These are phyloP conservation scores for Daedaleopsis sinensis DNA, from an alignment of 768 basidiomycete genomes.

Conservation along the genomic window DNA sequence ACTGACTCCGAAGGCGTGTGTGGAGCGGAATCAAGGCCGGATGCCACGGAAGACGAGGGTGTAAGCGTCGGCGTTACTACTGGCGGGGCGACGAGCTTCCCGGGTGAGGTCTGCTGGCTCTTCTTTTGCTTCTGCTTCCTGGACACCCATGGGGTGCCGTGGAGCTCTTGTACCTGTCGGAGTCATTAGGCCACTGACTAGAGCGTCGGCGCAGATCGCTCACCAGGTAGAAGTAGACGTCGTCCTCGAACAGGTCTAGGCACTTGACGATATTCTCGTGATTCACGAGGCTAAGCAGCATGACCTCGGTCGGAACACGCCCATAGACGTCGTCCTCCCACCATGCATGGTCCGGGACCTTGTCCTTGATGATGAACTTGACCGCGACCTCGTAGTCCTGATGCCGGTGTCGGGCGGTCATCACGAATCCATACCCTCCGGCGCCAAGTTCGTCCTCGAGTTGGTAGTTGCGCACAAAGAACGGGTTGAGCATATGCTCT, in stretches of 20 bases:
- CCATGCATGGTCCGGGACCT: conserved; percentile 62
- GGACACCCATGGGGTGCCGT: conserved; percentile 84
- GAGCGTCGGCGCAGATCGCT: conserved; percentile 30
- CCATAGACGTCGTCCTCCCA: conserved; percentile 63
- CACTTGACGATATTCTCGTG: conserved; percentile 86
- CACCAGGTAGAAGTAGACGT: conserved; percentile 85
- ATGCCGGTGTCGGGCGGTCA: conserved; percentile 72
- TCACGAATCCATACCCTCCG: conserved; percentile 95
- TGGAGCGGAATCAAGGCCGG: conserved; percentile 46
- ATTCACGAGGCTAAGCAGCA: conserved; percentile 69
- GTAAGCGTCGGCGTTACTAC: conserved; percentile 62
- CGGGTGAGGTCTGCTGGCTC: conserved; percentile 28
- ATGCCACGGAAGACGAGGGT: conserved; percentile 54
- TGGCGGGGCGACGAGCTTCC: conserved; percentile 42
- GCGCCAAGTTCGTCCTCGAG: conserved; percentile 82
- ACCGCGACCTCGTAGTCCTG: conserved; percentile 80
- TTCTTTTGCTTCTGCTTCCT: conserved; percentile 46
- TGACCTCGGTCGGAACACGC: conserved; percentile 78
- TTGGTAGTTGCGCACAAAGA: conserved; percentile 61
- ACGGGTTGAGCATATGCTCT: conserved; percentile 59
- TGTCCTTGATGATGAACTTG: conserved; percentile 90
- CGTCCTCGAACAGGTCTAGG: conserved; percentile 84
- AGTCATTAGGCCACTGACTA: conserved; percentile 8
- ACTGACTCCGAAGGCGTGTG: conserved; percentile 39
- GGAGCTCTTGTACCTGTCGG: conserved; percentile 83